Evolutionary conservation across 371 early-diverging fungal genomes (phyloP).

Genomic region (Apophysomyces variabilis): DNA sequence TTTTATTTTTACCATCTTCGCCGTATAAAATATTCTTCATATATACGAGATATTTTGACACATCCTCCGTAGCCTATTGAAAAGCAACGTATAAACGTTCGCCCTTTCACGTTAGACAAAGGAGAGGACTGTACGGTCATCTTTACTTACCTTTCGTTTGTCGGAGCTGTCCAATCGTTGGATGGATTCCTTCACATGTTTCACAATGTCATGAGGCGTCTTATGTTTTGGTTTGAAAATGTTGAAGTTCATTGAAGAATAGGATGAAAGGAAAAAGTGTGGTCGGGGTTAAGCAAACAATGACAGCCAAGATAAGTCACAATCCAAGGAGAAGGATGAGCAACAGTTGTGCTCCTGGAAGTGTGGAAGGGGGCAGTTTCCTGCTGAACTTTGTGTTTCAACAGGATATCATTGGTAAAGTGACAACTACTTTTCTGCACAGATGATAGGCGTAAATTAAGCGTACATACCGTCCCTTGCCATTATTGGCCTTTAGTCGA

Average conservation of each 20-base stretch:
- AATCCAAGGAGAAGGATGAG: background rate
- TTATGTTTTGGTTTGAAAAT: constrained; percentile 89
- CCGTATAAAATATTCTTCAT: constrained; percentile 93
- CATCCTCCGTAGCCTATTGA: constrained; percentile 87
- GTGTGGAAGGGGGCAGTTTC: background rate
- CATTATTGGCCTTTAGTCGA: no score
- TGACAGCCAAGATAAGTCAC: constrained; percentile 6
- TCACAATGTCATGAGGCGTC: constrained; percentile 90
- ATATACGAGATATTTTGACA: constrained; percentile 83
- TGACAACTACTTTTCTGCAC: no score
- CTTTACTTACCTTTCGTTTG: constrained; percentile 56
- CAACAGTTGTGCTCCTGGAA: constrained; percentile 1
- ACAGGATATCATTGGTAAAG: no score
- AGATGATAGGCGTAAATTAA: no score
- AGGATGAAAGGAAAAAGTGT: background rate
- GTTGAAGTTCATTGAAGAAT: constrained; percentile 74
- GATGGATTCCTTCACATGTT: constrained; percentile 83
- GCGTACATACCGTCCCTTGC: no score
- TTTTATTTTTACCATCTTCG: constrained; percentile 73
- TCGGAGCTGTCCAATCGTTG: constrained; percentile 72
- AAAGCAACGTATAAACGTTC: background rate
- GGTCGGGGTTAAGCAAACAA: constrained; percentile 6
- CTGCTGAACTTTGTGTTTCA: background rate
- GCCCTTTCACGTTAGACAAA: background rate
- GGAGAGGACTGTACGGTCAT: background rate